These are phyloP conservation scores for Penicillium parvum DNA, from an alignment of 495 filamentous ascomycete species.

Conservation along the genomic window DNA sequence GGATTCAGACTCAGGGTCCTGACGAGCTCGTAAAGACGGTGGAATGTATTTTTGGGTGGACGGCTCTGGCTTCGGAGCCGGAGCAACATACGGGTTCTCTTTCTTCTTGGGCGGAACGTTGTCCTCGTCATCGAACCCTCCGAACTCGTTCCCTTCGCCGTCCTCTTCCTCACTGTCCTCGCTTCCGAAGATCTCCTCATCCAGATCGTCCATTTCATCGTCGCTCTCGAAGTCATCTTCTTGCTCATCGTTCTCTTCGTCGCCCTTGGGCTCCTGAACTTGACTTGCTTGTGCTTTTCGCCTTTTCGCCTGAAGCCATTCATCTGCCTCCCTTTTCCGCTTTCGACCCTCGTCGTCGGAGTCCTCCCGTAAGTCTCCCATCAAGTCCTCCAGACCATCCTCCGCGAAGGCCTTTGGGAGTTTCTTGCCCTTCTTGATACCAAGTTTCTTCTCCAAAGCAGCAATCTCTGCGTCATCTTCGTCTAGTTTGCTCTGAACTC, in stretches of 20 bases:
- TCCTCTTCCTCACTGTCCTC: constrained; percentile 26
- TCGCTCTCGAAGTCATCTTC: constrained; percentile 21
- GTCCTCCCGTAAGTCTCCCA: constrained; percentile 62
- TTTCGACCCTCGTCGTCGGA: constrained; percentile 47
- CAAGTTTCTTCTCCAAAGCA: constrained; percentile 82
- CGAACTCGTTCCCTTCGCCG: constrained; percentile 30
- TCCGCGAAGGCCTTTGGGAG: constrained; percentile 73
- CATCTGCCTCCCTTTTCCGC: constrained; percentile 52
- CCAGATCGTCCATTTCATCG: constrained; percentile 30
- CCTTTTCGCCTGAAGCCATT: constrained; percentile 60
- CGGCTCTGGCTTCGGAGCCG: constrained; percentile 30
- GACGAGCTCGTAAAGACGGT: constrained; percentile 68
- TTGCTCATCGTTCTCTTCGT: constrained; percentile 18
- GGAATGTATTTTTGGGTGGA: constrained; percentile 73
- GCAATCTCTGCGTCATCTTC: constrained; percentile 84
- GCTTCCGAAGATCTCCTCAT: constrained; percentile 21
- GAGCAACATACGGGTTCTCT: constrained; percentile 64
- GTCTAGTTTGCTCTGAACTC: constrained; percentile 58
- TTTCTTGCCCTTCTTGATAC: constrained; percentile 73
- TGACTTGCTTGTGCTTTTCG: constrained; percentile 48
- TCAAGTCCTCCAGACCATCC: constrained; percentile 75
- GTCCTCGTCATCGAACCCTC: constrained; percentile 38
- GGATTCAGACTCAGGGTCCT: constrained; percentile 60
- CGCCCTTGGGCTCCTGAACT: constrained; percentile 25
- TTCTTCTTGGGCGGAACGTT: constrained; percentile 33